Evolutionary conservation across 1,284 basidiomycete species (phyloP), one percentile per base, ranked within the genome.

Genomic region (Rhodotorula sp.): DNA sequence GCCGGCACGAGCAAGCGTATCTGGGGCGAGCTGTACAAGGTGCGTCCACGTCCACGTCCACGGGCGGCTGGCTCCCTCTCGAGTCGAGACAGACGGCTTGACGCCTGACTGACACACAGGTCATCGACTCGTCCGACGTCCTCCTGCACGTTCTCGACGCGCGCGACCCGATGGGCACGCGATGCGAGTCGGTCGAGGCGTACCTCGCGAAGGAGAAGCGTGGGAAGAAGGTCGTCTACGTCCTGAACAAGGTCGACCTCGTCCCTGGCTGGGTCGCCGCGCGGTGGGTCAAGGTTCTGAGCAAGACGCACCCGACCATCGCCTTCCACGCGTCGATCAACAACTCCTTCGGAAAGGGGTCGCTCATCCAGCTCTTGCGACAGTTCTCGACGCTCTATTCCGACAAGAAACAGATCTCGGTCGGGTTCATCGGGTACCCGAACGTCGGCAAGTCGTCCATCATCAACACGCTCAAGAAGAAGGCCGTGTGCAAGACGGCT

Each of bases 241-340:
- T 99, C 59, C 87, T 99, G 76, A 99, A 99, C 85, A 99, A 99
- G 84, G 96, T 96, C 79, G 95, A 98, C 81, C 83, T 99, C 60
- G 94, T 99, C 15, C 96, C 95, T 9, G 97, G 92, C 75, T 99
- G 96, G 96, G 95, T 97, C 55, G 97, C 95, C 94, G 93, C 94
- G 70, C 91, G 95, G 61, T 98, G 97, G 84, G 92, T 98, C 76
- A 91, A 96, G 82, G 89, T 97, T 79, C 87, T 99, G 26, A 96
- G 94, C 0, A 90, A 94, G 65, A 89, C 89, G 65, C 94, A 92
- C 77, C 95, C 95, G 11, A 97, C 94, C 4, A 89, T 99, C 74
- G 95, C 95, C 2, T 98, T 98, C 85, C 96, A 99, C 80, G 96
- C 96, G 2, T 96, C 93, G 22, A 94, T 96, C 71, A 98, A 96